Base-by-base conservation (phyloP, 345 rosid species). In the Brassica cretica region DNA sequence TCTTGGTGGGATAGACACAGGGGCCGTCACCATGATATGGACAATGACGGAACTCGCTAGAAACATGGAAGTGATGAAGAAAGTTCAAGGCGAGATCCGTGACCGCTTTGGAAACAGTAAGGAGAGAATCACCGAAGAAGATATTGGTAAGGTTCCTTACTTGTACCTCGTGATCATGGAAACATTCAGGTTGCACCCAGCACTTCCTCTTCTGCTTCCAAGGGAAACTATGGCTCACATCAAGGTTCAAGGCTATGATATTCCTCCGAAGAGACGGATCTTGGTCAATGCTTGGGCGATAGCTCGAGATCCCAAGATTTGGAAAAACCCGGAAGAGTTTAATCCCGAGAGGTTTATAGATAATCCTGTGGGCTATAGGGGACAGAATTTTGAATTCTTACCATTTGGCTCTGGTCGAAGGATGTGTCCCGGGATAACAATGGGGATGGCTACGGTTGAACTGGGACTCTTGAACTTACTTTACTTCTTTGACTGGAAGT, bases 321-420 rank as follows among this genome's bases (percentile, higher is more conserved):
- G 91, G 93, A 58, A 27, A n/a, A 74, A 79, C 39, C 82, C 89
- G 0, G 82, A 81, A 49, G 82, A 78, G 29, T 86, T 89, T 74
- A 44, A 55, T 6, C 91, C 88, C 0, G 87, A 85, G 24, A 83
- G 91, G 70, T 87, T 89, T 76, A 49, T 32, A 0, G 79, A 84
- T 3, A 80, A 46, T 64, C 19, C 73, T 3, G 27, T 82, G 15
- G 89, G 86, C 66, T 76, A 78, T 3, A 89, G 15, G 68, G 91
- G 91, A 21, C 83, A 85, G 11, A 49, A 76, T 74, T 87, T 80
- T 0, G 90, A 86, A 83, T 71, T 66, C 11, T 66, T 87, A 68
- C 84, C 90, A 6, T 87, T 87, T 59, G 93, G 93, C 2, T 73
- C 82, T 8, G 93, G 91, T 8, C 66, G 88, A 55, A 84, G 93